Base-by-base conservation (phyloP, 768 basidiomycete species). In the Pleurotus pulmonarius region DNA sequence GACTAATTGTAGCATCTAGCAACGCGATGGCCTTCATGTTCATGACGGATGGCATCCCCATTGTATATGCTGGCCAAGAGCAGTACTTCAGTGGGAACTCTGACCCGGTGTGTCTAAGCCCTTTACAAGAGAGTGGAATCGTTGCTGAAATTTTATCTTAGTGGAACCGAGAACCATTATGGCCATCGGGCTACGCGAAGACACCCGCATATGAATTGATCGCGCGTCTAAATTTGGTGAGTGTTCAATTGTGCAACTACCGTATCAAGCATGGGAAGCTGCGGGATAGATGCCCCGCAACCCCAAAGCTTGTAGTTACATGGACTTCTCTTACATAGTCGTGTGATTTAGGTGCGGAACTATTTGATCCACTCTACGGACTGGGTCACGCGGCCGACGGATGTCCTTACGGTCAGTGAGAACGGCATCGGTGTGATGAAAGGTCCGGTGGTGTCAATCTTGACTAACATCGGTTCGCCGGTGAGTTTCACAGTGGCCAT, bases 11-110 rank as follows among this genome's bases (percentile, higher is more conserved):
- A 16, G 22, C 18, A 51, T 43, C 40, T 39, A 87, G 85, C 63
- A 91, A 91, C 66, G 86, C 88, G 12, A 84, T 91, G 83, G 72
- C 82, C 7, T 83, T 87, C 63, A 84, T 73, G 56, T 91, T 88
- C 68, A 83, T 91, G 82, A 80, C 81, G 48, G 90, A 91, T 57
- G 89, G 90, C n/a, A 89, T 90, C 61, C 90, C 90, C 0, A 83
- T 92, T 58, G 80, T 90, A 9, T 92, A 92, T 67, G 89, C 90
- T 58, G 90, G 90, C 1, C 88, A 89, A 69, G 90, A 92, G 63
- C 90, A 91, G 65, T 72, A 76, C 40, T 86, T 88, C 67, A 73
- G 70, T 55, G 90, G 90, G 34, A 72, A 70, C 63, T 70, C 67
- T 6, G 89, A 92, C 63, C 90, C 90, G 37, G 86, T 88, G 67